Evolutionary conservation across 78 protist species (phyloP), one percentile per base, ranked within the genome.

Genomic region (Speleostelium caveatum): DNA sequence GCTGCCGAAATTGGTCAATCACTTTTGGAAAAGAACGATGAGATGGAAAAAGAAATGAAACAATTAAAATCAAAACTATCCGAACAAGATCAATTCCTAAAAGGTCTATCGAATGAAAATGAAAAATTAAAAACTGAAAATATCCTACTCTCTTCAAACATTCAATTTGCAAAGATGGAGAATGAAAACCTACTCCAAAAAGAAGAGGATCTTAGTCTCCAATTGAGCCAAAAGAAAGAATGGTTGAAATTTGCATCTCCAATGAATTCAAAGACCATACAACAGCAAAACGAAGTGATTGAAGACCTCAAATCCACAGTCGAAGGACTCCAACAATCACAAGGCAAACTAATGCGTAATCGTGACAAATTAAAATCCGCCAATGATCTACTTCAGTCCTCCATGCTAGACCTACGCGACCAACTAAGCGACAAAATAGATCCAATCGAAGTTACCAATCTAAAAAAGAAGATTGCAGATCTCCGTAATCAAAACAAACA

Each of bases 1-100:
- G 91, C 91, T 6, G 91, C 91, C 10, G 91, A 83, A 17, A 83
- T 83, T 71, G 91, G 91, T n/a, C 59, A 83, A 71, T 32, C 72
- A 32, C 45, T 83, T 22, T 33, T 83, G 26, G 91, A 83, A 28
- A 39, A 60, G 49, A 83, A 69, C 41, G 61, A 83, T 10, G 91
- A 83, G 32, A 45, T 83, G 24, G 91, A 83, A 8, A 66, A 51
- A 14, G 91, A 83, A 10, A 28, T 83, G 74, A 69, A 26, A 19
- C 41, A 39, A 26, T 21, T 58, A 10, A 74, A 58, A 58, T 24
- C 26, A 7, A n/a, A 61, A 12, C 5, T 58, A n/a, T 36, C 14
- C 30, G 91, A 83, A 3, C 91, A 83, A 22, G 53, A 74, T 21
- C 28, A n/a, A n/a, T 38, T 33, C 0, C 24, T 83, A 28, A 62